Evolutionary conservation across 2,329 filamentous ascomycete species (phyloP).

Genomic region (Rachicladosporium sp.): DNA sequence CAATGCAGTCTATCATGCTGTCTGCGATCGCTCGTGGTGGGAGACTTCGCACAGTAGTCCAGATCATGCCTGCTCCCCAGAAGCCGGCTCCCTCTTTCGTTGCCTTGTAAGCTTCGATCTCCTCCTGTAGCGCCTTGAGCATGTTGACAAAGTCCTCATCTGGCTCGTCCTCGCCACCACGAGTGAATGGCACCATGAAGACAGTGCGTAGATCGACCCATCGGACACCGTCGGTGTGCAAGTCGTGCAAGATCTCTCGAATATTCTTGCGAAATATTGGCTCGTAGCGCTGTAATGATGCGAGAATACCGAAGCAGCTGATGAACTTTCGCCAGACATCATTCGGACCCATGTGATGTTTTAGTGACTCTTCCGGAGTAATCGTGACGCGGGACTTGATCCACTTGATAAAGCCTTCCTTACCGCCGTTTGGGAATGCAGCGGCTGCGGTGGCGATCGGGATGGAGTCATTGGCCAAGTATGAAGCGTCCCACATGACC

Average conservation of each 20-base stretch:
- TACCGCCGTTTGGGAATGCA: constrained; percentile 60
- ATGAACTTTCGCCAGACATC: constrained; percentile 81
- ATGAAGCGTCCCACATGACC: constrained; percentile 53
- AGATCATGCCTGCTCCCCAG: constrained; percentile 76
- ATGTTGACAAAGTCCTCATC: constrained; percentile 58
- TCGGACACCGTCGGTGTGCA: constrained; percentile 69
- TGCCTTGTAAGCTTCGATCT: constrained; percentile 61
- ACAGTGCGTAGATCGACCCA: constrained; percentile 74
- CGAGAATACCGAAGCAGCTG: constrained; percentile 59
- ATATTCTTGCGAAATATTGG: constrained; percentile 74
- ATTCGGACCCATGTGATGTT: constrained; percentile 72
- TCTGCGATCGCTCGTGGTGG: constrained; percentile 56
- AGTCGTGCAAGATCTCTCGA: constrained; percentile 53
- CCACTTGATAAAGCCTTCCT: constrained; percentile 63
- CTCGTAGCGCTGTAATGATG: constrained; percentile 73
- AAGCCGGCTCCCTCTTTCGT: constrained; percentile 62
- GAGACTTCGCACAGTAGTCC: constrained; percentile 59
- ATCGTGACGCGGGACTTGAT: constrained; percentile 61
- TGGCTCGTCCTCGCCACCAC: constrained; percentile 49
- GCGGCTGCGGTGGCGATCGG: constrained; percentile 53
- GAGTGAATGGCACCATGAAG: constrained; percentile 60
- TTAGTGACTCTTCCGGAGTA: constrained; percentile 57
- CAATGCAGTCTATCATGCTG: constrained; percentile 75
- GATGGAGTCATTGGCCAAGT: constrained; percentile 47
- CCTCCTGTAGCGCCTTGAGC: constrained; percentile 63